A percentile compares a stretch with the other conserved stretches of the same genome.
Conservation (phyloP, 768 basidiomycete genomes). For the Leccinum pellstonianum region DNA sequence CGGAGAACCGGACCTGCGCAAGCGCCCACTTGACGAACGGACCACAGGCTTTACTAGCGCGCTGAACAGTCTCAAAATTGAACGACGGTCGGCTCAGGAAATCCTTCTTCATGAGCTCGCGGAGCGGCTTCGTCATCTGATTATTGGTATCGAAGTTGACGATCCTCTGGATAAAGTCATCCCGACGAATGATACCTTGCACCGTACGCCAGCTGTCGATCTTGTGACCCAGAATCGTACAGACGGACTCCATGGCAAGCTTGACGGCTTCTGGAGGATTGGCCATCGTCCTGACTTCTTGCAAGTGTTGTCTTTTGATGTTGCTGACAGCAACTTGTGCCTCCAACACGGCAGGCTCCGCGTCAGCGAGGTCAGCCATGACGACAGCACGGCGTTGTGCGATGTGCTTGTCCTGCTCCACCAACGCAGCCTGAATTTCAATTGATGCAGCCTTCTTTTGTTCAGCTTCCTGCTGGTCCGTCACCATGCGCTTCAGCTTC, state of each 20-base stretch:
- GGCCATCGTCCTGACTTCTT: constrained; percentile 97
- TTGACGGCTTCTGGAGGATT: constrained; percentile 98
- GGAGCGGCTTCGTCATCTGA: constrained; percentile 86
- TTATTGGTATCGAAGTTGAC: constrained; percentile 91
- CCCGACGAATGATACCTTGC: constrained; percentile 91
- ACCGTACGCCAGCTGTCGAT: constrained; percentile 97
- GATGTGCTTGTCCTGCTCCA: constrained; percentile 87
- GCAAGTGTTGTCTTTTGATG: constrained; percentile 92
- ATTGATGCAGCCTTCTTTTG: constrained; percentile 97
- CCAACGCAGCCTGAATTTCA: constrained; percentile 90
- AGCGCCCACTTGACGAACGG: constrained; percentile 98
- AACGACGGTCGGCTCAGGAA: constrained; percentile 88
- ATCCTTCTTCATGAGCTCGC: constrained; percentile 90
- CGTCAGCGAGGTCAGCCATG: constrained; percentile 93
- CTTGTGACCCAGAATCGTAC: constrained; percentile 93
- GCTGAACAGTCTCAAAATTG: constrained; percentile 94
- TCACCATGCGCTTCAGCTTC: constrained; percentile 96
- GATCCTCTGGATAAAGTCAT: constrained; percentile 95
- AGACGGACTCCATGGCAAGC: constrained; percentile 97
- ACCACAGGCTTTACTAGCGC: constrained; percentile 95
- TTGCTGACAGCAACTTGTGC: constrained; percentile 96
- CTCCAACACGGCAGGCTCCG: constrained; percentile 94
- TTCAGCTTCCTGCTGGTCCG: constrained; percentile 98
- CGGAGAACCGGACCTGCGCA: constrained; percentile 95
- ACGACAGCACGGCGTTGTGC: constrained; percentile 86